A percentile compares a stretch with the other conserved stretches of the same genome.
Conservation (phyloP, 2,329 filamentous ascomycete species). For the Gliomastix tumulicola region DNA sequence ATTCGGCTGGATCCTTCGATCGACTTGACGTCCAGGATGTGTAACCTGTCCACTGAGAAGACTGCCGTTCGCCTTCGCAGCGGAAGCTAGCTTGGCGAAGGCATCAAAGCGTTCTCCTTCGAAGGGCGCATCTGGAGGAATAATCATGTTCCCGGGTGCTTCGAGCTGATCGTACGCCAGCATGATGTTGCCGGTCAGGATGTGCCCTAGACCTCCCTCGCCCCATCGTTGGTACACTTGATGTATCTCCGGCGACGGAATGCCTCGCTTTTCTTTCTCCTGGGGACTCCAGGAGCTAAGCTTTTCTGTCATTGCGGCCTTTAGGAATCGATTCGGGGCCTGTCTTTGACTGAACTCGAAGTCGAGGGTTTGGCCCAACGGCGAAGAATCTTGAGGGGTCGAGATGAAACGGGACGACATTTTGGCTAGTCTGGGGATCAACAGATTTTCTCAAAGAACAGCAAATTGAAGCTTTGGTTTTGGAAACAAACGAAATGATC, state of each 20-base stretch:
- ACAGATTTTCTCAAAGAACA: no score
- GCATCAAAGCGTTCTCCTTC: slow-evolving; percentile 53
- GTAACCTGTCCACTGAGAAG: slow-evolving; percentile 55
- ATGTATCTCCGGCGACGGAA: slow-evolving; percentile 30
- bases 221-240: slow-evolving; percentile 55
- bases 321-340: slow-evolving; percentile 60
- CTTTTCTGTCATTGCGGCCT: slow-evolving; percentile 60
- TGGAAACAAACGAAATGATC: no score
- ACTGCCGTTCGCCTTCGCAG: slow-evolving; percentile 49
- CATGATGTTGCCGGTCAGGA: slow-evolving; percentile 59
- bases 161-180: slow-evolving; percentile 54
- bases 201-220: slow-evolving; percentile 46
- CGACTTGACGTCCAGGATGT: slow-evolving; percentile 53
- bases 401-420: no score
- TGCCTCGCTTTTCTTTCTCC: slow-evolving; percentile 38
- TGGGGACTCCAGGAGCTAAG: slow-evolving; percentile 53
- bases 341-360: slow-evolving; percentile 45
- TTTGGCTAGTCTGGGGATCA: no score
- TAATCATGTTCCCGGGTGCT: slow-evolving; percentile 49
- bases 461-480: no score
- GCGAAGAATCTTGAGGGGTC: slow-evolving; percentile 10
- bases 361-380: slow-evolving; percentile 36
- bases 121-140: slow-evolving; percentile 43
- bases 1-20: slow-evolving; percentile 19
- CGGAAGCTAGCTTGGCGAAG: slow-evolving; percentile 49